phyloP scores from a whole-genome alignment of 2,329 filamentous ascomycete genomes.

The Bipolaris zeicola region DNA sequence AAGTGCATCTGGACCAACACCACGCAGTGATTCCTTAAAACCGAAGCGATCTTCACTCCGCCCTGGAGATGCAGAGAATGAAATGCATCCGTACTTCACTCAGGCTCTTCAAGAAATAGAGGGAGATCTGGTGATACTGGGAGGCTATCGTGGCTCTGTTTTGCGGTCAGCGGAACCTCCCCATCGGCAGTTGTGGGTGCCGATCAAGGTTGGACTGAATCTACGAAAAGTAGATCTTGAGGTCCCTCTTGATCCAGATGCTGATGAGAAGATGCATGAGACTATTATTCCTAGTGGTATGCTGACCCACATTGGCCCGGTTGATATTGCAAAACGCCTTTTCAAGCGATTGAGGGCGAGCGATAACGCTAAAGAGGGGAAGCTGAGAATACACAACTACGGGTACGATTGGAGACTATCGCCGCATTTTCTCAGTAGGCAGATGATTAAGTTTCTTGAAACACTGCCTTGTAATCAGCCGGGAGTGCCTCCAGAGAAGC shows the following conservation, averaged over 20 bases:
- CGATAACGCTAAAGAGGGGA: constrained; percentile 73
- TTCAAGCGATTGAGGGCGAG: constrained; percentile 77
- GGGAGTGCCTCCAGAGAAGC: constrained; percentile 56
- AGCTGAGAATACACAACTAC: constrained; percentile 82
- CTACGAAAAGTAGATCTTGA: constrained; percentile 90
- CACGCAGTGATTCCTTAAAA: constrained; percentile 21
- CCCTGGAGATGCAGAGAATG: constrained; percentile 29
- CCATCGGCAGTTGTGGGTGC: constrained; percentile 90
- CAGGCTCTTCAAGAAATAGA: constrained; percentile 70
- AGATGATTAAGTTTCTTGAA: constrained; percentile 75
- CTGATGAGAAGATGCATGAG: constrained; percentile 82
- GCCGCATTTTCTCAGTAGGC: constrained; percentile 73
- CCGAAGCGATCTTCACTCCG: constrained; percentile 19
- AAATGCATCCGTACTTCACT: constrained; percentile 58
- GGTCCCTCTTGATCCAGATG: constrained; percentile 78
- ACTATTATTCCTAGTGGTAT: constrained; percentile 86
- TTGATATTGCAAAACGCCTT: constrained; percentile 84
- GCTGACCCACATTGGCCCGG: constrained; percentile 87
- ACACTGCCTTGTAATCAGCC: constrained; percentile 74
- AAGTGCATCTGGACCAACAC: constrained; percentile 18
- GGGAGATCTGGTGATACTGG: constrained; percentile 86
- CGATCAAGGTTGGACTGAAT: constrained; percentile 89
- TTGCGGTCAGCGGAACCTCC: constrained; percentile 80
- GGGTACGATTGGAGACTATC: constrained; percentile 95
- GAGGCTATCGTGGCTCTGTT: constrained; percentile 90